These are phyloP conservation scores for Zychaea mexicana DNA, from an alignment of 371 early-diverging fungal species.

Conservation along the genomic window DNA sequence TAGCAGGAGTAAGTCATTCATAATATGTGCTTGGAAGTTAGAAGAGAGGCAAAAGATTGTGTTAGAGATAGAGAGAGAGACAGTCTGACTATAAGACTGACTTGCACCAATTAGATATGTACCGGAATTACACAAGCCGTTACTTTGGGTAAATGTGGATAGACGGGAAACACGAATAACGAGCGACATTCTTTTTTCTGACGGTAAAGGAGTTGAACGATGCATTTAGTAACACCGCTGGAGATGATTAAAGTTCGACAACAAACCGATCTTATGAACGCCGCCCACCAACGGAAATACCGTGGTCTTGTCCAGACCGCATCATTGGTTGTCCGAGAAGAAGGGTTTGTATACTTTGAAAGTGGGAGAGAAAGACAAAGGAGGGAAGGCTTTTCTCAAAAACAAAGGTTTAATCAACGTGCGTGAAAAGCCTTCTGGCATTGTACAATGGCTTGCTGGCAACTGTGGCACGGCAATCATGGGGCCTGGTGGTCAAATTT, in stretches of 20 bases:
- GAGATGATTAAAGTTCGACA: conserved; percentile 59
- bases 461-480: conserved; percentile 50
- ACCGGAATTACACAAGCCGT: conserved; percentile 58
- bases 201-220: conserved; percentile 4
- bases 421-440: conserved; percentile 37
- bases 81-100: too few species aligned
- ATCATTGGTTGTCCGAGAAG: conserved; percentile 39
- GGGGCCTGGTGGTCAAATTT: conserved; percentile 57
- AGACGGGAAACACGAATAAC: neutral
- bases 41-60: neutral
- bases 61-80: too few species aligned
- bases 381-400: too few species aligned
- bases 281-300: conserved; percentile 39
- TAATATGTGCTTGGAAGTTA: too few species aligned
- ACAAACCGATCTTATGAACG: conserved; percentile 47
- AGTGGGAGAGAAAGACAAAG: too few species aligned
- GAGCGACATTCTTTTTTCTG: too few species aligned
- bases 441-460: conserved; percentile 54
- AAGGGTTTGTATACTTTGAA: conserved; percentile 41
- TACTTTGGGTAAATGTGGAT: conserved; percentile 36
- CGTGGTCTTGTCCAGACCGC: conserved; percentile 45
- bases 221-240: conserved; percentile 55
- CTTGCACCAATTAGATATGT: conserved; percentile 28
- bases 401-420: too few species aligned
- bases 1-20: conserved; percentile 48